Evolutionary conservation across 805 yeast genomes (phyloP), one percentile per base, ranked within the genome.

Genomic region (Candida boidinii): DNA sequence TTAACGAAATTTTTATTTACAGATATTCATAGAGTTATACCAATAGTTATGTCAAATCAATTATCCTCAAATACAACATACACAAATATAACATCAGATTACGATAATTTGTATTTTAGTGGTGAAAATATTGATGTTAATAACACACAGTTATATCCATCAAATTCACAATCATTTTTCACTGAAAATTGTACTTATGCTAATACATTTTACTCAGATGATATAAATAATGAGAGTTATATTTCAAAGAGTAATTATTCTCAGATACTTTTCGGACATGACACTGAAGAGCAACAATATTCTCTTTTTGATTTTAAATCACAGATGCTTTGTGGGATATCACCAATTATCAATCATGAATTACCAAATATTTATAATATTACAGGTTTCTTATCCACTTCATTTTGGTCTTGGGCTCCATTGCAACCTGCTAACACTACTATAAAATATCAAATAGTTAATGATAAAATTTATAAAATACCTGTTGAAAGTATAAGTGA

Each of bases 391-490:
- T 35, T 69, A 10, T 49, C 60, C 12, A 28, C 47, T 12, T 54
- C 68, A 0, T 37, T 70, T 23, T 87, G 96, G 96, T 70, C 90
- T 2, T 87, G 96, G 96, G 70, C 66, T 0, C 48, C 64, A 0
- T 52, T 56, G 8, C 71, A 79, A 46, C 92, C 92, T 1, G 20
- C 15, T 23, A 22, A 15, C 4, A 29, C 26, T 2, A n/a, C n/a
- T n/a, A n/a, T n/a, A n/a, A n/a, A n/a, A n/a, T n/a, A n/a, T n/a
- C n/a, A n/a, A n/a, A n/a, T n/a, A n/a, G n/a, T n/a, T n/a, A n/a
- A n/a, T n/a, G n/a, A n/a, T n/a, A n/a, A n/a, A n/a, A n/a, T n/a
- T n/a, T n/a, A n/a, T n/a, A n/a, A n/a, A n/a, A n/a, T n/a, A n/a
- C n/a, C n/a, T n/a, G n/a, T n/a, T n/a, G n/a, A n/a, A n/a, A n/a